phyloP scores from a whole-genome alignment of 2,329 filamentous ascomycete genomes.

The Neobulgaria alba region DNA sequence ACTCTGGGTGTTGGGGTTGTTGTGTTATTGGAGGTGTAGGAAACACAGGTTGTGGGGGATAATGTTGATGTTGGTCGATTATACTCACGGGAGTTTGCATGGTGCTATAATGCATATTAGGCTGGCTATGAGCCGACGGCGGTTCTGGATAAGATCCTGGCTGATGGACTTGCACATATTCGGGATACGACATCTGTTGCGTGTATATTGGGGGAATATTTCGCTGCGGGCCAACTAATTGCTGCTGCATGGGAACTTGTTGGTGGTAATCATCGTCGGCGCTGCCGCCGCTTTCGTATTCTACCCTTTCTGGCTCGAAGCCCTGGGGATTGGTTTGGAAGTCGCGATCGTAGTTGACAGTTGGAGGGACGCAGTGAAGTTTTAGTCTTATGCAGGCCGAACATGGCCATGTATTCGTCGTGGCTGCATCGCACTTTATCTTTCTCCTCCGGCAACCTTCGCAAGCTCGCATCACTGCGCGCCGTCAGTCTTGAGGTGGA shows the following conservation, averaged over 20 bases:
- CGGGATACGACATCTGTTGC: slow-evolving; percentile 39
- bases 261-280: slow-evolving; percentile 43
- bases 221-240: slow-evolving; percentile 32
- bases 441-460: slow-evolving; percentile 92
- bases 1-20: slow-evolving; percentile 25
- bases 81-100: slow-evolving; percentile 41
- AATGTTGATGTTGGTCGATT: slow-evolving; percentile 43
- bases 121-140: slow-evolving; percentile 37
- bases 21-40: slow-evolving; percentile 40
- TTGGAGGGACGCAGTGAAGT: slow-evolving; percentile 81
- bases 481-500: slow-evolving; percentile 14
- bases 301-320: slow-evolving; percentile 42
- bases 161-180: slow-evolving; percentile 32
- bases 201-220: slow-evolving; percentile 37
- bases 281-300: slow-evolving; percentile 36
- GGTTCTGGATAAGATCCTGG: slow-evolving; percentile 31
- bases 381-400: slow-evolving; percentile 89
- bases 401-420: slow-evolving; percentile 95
- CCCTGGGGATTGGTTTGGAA: slow-evolving; percentile 24
- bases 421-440: slow-evolving; percentile 96
- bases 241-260: slow-evolving; percentile 43
- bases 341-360: slow-evolving; percentile 29
- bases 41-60: slow-evolving; percentile 41
- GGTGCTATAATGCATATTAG: slow-evolving; percentile 45
- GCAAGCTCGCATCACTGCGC: slow-evolving; percentile 89